Base-by-base conservation (phyloP, 345 rosid genomes). In the Orychophragmus violaceus region DNA sequence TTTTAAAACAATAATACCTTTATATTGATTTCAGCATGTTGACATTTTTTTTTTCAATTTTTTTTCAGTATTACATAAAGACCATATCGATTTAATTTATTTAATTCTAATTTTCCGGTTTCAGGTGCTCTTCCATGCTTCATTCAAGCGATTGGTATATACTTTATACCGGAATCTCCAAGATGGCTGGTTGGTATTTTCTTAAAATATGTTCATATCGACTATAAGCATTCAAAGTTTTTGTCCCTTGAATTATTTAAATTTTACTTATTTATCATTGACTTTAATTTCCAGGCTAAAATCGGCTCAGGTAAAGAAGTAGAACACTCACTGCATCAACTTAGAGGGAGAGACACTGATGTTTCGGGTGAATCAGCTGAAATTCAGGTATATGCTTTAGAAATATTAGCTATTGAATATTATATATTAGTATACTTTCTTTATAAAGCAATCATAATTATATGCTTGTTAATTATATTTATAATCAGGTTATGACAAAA, bases 141-240 rank as follows among this genome's bases (percentile, higher is more conserved):
- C 19, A 13, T 83, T 28, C 85, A 81, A 54, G 50, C 56, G 25
- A 25, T 74, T 12, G 82, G 81, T 30, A 44, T 81, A 17, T 77
- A 64, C 48, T 79, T 67, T 67, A 73, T 83, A 57, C 83, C 87
- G 8, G 87, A 83, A 66, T 83, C 87, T 55, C 87, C 87, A 5
- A 74, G 83, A 74, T 74, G 77, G 77, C 50, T 74, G 77, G 87
- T 83, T 77, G 14, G 77, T 68, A 37, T 46, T 42, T 64, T 54
- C 8, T 24, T 41, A 17, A 11, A 24, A 21, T 39, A 35, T 37
- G 33, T 25, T 4, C 11, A 60, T 21, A 14, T 51, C 8, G 17
- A 42, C 53, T 33, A 58, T 35, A 16, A 23, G 2, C 51, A 45
- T 48, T 16, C 19, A 12, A 8, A 35, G 33, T 11, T 12, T 51